These are phyloP conservation scores for Knoxdaviesia capensis DNA, from an alignment of 2,329 filamentous ascomycete genomes.

Conservation along the genomic window DNA sequence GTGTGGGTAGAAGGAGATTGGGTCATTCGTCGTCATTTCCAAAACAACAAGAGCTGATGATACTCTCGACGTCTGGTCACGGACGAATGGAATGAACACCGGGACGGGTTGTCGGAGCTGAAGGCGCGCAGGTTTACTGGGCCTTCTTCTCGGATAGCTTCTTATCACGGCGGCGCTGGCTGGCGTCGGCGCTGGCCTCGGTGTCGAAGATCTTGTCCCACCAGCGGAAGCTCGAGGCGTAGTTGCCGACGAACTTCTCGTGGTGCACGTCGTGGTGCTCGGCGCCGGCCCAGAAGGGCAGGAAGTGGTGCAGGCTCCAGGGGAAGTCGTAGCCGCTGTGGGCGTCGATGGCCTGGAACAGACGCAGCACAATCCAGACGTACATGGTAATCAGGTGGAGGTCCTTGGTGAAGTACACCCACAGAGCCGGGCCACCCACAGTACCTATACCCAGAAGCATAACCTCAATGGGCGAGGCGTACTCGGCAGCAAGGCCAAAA, in stretches of 20 bases:
- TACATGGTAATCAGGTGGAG: slow-evolving; percentile 98
- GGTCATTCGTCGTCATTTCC: no score
- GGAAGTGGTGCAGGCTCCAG: slow-evolving; percentile 85
- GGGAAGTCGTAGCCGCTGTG: slow-evolving; percentile 98
- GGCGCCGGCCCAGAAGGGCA: slow-evolving; percentile 95
- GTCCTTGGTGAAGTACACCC: slow-evolving; percentile 65
- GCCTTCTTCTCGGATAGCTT: slow-evolving; percentile 53
- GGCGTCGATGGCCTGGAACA: slow-evolving; percentile 95
- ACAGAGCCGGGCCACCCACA: slow-evolving; percentile 64
- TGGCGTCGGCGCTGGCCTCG: slow-evolving; percentile 73
- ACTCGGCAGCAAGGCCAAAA: slow-evolving; percentile 90
- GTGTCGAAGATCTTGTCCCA: slow-evolving; percentile 94
- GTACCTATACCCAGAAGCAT: slow-evolving; percentile 84
- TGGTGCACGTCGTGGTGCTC: slow-evolving; percentile 95
- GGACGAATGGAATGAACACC: no score
- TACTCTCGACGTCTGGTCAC: no score
- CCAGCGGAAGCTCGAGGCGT: slow-evolving; percentile 95
- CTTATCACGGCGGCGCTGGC: slow-evolving; percentile 63
- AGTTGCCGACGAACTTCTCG: slow-evolving; percentile 97
- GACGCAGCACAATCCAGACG: slow-evolving; percentile 74
- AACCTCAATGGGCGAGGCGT: slow-evolving; percentile 91
- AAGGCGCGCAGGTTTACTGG: slow-evolving; percentile 23
- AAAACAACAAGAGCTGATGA: no score
- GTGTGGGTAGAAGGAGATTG: no score
- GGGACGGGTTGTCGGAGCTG: neutral